A percentile compares a stretch with the other conserved stretches of the same genome.
phyloP scores from a whole-genome alignment of 2,329 filamentous ascomycete genomes.

The Byssothecium circinans region DNA sequence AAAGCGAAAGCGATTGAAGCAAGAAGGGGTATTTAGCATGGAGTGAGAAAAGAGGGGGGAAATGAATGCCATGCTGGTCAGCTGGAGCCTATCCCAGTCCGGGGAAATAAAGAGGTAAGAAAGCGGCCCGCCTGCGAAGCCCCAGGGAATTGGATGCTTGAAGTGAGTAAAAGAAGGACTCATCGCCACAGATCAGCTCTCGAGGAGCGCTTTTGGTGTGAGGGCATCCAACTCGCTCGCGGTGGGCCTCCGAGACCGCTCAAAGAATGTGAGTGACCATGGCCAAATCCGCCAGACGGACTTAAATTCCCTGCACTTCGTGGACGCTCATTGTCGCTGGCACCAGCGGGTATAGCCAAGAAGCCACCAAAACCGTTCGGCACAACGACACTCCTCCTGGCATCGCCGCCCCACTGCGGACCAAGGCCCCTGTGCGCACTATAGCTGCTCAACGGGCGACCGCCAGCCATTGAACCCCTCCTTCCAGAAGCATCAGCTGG shows the following conservation, averaged over 20 bases:
- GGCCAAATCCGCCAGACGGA: constrained; percentile 25
- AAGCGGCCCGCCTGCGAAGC: no score
- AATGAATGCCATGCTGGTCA: no score
- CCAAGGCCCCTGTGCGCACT: constrained; percentile 52
- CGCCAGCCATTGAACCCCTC: constrained; percentile 45
- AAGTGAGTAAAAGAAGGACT: no score
- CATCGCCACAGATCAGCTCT: constrained; percentile 41
- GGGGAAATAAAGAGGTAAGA: no score
- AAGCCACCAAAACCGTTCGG: constrained; percentile 69
- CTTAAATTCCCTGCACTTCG: constrained; percentile 35
- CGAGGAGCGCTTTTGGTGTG: constrained; percentile 38
- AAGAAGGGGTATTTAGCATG: no score
- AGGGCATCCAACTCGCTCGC: constrained; percentile 36
- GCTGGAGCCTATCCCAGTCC: no score
- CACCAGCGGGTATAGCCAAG: constrained; percentile 59
- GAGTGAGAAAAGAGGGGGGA: no score
- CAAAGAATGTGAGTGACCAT: constrained; percentile 30
- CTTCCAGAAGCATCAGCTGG: constrained; percentile 50
- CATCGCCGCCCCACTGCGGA: constrained; percentile 61
- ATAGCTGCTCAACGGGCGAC: constrained; percentile 50
- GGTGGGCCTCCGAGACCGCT: constrained; percentile 20
- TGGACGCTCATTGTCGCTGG: constrained; percentile 31
- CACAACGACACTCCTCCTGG: constrained; percentile 64
- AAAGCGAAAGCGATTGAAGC: no score
- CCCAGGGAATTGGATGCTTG: no score